A percentile compares a stretch with the other conserved stretches of the same genome.
Evolutionary conservation across 371 early-diverging fungal species (phyloP).

Genomic region (Massospora cicadina): DNA sequence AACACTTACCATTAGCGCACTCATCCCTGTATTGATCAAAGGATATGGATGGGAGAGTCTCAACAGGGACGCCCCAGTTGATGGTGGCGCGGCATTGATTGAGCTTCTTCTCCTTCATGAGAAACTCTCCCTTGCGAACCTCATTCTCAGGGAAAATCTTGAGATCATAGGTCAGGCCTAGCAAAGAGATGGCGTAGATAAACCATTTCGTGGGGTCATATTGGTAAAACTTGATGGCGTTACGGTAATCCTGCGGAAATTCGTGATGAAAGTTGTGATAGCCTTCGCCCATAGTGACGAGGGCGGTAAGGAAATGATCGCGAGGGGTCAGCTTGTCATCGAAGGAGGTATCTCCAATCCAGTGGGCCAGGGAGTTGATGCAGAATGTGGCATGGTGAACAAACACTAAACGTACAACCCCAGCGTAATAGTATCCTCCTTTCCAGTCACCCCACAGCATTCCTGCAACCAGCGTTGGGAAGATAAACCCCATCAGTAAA

Average conservation of each 20-base stretch:
- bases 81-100: conserved; percentile 32
- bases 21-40: conserved; percentile 49
- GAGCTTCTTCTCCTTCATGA: conserved; percentile 70
- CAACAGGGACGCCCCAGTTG: conserved; percentile 52
- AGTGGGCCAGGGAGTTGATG: conserved; percentile 77
- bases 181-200: conserved; percentile 35
- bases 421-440: conserved; percentile 81
- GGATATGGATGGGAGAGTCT: conserved; percentile 50
- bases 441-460: conserved; percentile 76
- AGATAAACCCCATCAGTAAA: conserved; percentile 43
- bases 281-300: conserved; percentile 67
- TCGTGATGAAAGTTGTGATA: conserved; percentile 89
- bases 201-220: conserved; percentile 95
- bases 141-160: conserved; percentile 80
- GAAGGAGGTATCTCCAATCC: conserved; percentile 58
- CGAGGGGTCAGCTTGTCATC: conserved; percentile 66
- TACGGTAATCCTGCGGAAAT: conserved; percentile 91
- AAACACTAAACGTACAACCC: conserved; percentile 54
- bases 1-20: conserved; percentile 27
- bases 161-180: conserved; percentile 74
- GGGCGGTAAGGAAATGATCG: conserved; percentile 61
- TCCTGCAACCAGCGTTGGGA: conserved; percentile 68
- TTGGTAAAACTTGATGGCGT: conserved; percentile 73
- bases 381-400: conserved; percentile 91
- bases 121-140: conserved; percentile 62